phyloP scores from a whole-genome alignment of 2,329 filamentous ascomycete species.

The Neonectria neomacrospora region DNA sequence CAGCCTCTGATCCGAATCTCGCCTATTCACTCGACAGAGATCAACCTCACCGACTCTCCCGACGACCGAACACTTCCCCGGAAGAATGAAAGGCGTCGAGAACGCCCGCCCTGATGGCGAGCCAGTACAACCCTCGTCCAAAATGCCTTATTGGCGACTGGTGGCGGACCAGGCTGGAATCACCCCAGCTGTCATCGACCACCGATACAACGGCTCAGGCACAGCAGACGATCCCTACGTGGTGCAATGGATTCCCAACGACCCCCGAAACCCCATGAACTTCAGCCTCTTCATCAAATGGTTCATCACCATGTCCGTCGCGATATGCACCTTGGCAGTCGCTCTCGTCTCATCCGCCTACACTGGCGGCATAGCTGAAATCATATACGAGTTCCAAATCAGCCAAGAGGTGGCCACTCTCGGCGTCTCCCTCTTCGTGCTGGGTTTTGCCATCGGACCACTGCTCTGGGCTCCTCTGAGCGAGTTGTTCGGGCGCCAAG shows the following conservation, averaged over 20 bases:
- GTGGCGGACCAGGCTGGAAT: slow-evolving; percentile 64
- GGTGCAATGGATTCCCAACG: slow-evolving; percentile 72
- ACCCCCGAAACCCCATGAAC: slow-evolving; percentile 71
- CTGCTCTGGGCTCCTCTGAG: slow-evolving; percentile 68
- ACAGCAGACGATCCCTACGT: slow-evolving; percentile 71
- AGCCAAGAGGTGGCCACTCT: slow-evolving; percentile 77
- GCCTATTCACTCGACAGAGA: not conserved
- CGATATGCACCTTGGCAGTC: slow-evolving; percentile 71
- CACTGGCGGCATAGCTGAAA: slow-evolving; percentile 64
- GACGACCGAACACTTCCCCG: too few species aligned
- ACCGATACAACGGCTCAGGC: slow-evolving; percentile 66
- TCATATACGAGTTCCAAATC: slow-evolving; percentile 75
- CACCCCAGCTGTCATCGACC: slow-evolving; percentile 61
- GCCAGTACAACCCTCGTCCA: not conserved
- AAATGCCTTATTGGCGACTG: slow-evolving; percentile 47
- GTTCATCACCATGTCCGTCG: slow-evolving; percentile 68
- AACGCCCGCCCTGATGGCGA: not conserved
- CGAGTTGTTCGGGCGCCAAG: slow-evolving; percentile 65
- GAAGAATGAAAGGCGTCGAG: not conserved
- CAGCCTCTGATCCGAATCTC: not conserved
- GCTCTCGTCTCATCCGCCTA: slow-evolving; percentile 73
- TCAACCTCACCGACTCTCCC: too few species aligned
- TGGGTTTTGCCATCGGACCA: slow-evolving; percentile 65
- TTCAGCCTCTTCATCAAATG: slow-evolving; percentile 68
- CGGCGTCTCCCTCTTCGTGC: slow-evolving; percentile 66